Percentiles rank a stretch among this genome's conserved stretches.
These are phyloP conservation scores for Eucalyptus marginata DNA, from an alignment of 345 rosid genomes.

Conservation along the genomic window DNA sequence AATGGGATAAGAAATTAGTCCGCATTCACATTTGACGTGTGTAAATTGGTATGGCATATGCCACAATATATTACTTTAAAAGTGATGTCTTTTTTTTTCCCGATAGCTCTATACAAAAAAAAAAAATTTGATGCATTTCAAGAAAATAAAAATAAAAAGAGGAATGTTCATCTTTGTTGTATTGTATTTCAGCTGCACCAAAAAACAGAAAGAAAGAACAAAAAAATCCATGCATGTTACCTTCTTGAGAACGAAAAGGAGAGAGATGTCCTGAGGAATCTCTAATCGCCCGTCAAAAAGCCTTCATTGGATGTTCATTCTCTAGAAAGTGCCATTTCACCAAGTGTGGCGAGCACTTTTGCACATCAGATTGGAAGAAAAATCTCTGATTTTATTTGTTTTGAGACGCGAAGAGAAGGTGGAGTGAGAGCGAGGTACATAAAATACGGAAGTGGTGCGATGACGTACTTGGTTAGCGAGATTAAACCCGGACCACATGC, in stretches of 20 bases:
- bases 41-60: constrained; percentile 29
- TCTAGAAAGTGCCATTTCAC: neutral
- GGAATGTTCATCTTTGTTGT: neutral
- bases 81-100: constrained; percentile 9
- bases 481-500: neutral
- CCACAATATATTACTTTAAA: constrained; percentile 28
- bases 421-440: neutral
- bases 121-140: neutral
- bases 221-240: neutral
- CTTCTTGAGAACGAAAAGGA: constrained; percentile 3
- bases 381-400: too few relatives aligned
- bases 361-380: neutral
- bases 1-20: constrained; percentile 15
- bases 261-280: neutral
- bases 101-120: neutral
- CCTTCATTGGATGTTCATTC: neutral
- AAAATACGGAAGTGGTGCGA: neutral
- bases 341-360: neutral
- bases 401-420: neutral
- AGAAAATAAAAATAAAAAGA: neutral
- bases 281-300: constrained; percentile 1
- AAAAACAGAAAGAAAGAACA: neutral
- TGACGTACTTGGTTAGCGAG: neutral
- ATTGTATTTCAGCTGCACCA: neutral
- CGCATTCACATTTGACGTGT: constrained; percentile 18